Evolutionary conservation across 352 stramenopile species (phyloP).

Genomic region (Phytophthora podocarpi): DNA sequence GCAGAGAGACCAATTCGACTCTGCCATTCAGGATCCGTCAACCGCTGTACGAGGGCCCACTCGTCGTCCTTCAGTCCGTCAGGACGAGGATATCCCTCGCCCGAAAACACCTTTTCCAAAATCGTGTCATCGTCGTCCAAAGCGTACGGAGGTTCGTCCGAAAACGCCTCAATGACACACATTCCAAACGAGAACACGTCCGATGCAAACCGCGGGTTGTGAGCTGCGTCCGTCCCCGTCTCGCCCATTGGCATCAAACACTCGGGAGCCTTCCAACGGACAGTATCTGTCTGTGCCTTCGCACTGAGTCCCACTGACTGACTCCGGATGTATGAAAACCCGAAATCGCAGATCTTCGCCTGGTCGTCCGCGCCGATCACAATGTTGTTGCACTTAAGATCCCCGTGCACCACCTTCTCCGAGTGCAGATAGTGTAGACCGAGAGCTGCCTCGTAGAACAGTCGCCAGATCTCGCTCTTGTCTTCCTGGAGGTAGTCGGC

Average conservation of each 20-base stretch:
- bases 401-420: constrained; percentile 74
- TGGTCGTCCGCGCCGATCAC: constrained; percentile 50
- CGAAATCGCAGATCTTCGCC: constrained; percentile 51
- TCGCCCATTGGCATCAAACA: constrained; percentile 29
- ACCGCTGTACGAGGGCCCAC: constrained; percentile 14
- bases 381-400: constrained; percentile 89
- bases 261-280: constrained; percentile 46
- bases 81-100: constrained; percentile 17
- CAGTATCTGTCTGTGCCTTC: constrained; percentile 23
- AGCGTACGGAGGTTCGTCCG: constrained; percentile 35
- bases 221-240: neutral
- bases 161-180: constrained; percentile 52
- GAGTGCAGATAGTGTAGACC: constrained; percentile 78
- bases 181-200: constrained; percentile 53
- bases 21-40: constrained; percentile 16
- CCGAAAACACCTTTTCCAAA: constrained; percentile 24
- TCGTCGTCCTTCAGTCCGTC: constrained; percentile 19
- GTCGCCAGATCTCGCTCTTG: constrained; percentile 28
- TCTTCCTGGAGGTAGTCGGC: constrained; percentile 32
- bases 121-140: constrained; percentile 36
- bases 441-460: constrained; percentile 40
- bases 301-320: constrained; percentile 39
- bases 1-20: constrained; percentile 10
- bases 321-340: constrained; percentile 37
- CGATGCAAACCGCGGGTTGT: constrained; percentile 36